Base-by-base conservation (phyloP, 208 protist genomes). In the Wallacemonas sp. region DNA sequence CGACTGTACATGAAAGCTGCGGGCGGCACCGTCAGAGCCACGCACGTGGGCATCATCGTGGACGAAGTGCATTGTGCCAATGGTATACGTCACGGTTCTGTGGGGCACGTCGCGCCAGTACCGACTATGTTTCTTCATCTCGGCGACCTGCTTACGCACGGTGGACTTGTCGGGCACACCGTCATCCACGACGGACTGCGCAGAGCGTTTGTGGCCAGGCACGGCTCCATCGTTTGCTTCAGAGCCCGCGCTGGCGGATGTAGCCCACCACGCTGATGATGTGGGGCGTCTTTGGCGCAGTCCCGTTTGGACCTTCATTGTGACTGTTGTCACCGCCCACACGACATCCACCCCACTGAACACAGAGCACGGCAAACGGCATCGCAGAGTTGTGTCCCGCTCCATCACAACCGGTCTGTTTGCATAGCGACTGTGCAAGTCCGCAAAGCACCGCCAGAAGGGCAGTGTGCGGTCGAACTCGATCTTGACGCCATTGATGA, bases 11-110 rank as follows among this genome's bases (percentile, higher is more conserved):
- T 89, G 77, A 66, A 83, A 93, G 58, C 87, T 93, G 41, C 63
- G 22, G 17, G 77, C 69, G 19, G 52, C 61, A 0, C 69, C 75
- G 2, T 39, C 8, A 6, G 62, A 70, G 19, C 24, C 37, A 22
- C 50, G 57, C 36, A 65, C 32, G 42, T 87, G 71, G 10, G 79
- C 79, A 54, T 87, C 75, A 27, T 68, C 59, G 59, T 93, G 83
- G 2, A 93, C 86, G 73, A 93, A 93, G 52, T 93, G 86, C 66
- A 93, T 71, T 0, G 83, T 90, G 17, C 81, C 78, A 36, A 93
- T 71, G 15, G 13, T 68, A 9, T 70, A 44, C 10, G 44, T 45
- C 13, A 62, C 13, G 36, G 79, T 57, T 12, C 54, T 33, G 24
- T 59, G 69, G 21, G 63, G 42, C 26, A 60, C 33, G 26, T 59